Base-by-base conservation (phyloP, 345 rosid species). In the Toxicodendron radicans region DNA sequence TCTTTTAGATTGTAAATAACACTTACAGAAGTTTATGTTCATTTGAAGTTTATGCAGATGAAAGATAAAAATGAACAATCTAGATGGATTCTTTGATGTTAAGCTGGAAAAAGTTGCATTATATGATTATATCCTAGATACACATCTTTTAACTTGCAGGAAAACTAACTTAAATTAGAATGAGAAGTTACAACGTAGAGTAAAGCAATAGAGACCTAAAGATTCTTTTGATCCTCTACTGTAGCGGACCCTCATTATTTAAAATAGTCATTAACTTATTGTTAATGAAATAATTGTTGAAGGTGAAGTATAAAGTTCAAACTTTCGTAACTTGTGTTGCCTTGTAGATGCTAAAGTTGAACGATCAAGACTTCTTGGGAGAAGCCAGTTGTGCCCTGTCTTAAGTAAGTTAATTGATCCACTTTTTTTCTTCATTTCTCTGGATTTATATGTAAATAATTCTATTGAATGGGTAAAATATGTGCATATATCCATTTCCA, bases 281-380 rank as follows among this genome's bases (percentile, higher is more conserved):
- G 30, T 43, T 43, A 7, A 20, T 56, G 4, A 4, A 0, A 21
- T 70, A 38, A 38, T 21, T 56, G 23, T 70, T n/a, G 17, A 11
- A 20, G 1, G 11, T 23, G 30, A 74, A 58, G 52, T 66, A 61
- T 60, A 6, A 57, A 18, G 67, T 72, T 71, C 32, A 52, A 73
- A 7, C 62, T 66, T 53, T 30, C 49, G 64, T 24, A 48, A 13
- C 9, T 32, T 61, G 4, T 67, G 14, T 73, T 73, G 61, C 77
- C 70, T 61, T 79, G 59, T 84, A 91, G 96, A 73, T 80, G 4
- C 72, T 91, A 60, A 82, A 85, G 83, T 82, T 91, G 58, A 70
- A 86, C 75, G 91, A 87, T 56, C 96, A 91, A 23, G 85, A 93
- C n/a, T 93, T 84, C 78, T 77, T 93, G 76, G 98, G 95, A 83